Conservation (phyloP, 805 yeast genomes). For the Metschnikowia amazonensis region DNA sequence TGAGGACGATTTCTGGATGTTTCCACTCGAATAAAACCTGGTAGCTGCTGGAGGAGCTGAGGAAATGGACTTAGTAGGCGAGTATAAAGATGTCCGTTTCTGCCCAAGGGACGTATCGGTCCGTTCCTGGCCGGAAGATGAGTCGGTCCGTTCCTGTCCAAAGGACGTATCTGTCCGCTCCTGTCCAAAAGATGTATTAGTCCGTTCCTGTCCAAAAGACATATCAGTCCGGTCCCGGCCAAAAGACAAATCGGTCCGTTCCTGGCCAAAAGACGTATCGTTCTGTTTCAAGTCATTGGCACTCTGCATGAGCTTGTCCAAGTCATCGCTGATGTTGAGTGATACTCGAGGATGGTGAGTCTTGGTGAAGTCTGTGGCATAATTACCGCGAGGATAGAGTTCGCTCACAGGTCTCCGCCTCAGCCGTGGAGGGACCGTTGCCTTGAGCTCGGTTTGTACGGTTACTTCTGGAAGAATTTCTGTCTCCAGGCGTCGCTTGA, state of each 20-base stretch:
- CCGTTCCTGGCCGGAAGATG: not conserved
- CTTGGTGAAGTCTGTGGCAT: not conserved
- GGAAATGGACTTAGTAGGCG: not conserved
- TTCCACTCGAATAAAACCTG: not conserved
- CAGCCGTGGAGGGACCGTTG: slow-evolving; percentile 38
- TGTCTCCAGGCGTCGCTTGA: slow-evolving; percentile 11
- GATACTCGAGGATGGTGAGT: slow-evolving; percentile 19
- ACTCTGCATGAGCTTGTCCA: slow-evolving; percentile 37
- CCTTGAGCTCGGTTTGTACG: slow-evolving; percentile 34
- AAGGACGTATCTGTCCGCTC: not conserved
- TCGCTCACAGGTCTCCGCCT: slow-evolving; percentile 36
- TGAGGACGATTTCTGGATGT: not conserved
- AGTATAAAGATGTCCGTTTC: not conserved
- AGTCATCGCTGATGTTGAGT: slow-evolving; percentile 32
- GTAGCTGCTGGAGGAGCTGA: not conserved
- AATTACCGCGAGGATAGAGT: slow-evolving; percentile 6
- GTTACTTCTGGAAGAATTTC: slow-evolving; percentile 26
- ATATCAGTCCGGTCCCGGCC: not conserved
- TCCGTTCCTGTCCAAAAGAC: not conserved
- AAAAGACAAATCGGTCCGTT: not conserved
- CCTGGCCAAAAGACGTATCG: not conserved
- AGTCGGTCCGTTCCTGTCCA: not conserved
- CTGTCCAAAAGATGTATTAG: not conserved
- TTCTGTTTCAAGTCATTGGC: slow-evolving; percentile 19
- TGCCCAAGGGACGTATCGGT: too few relatives aligned